Evolutionary conservation across 306 rosid genomes (phyloP), one percentile per base, ranked within the genome.

Genomic region (Pachyrhizus erosus): DNA sequence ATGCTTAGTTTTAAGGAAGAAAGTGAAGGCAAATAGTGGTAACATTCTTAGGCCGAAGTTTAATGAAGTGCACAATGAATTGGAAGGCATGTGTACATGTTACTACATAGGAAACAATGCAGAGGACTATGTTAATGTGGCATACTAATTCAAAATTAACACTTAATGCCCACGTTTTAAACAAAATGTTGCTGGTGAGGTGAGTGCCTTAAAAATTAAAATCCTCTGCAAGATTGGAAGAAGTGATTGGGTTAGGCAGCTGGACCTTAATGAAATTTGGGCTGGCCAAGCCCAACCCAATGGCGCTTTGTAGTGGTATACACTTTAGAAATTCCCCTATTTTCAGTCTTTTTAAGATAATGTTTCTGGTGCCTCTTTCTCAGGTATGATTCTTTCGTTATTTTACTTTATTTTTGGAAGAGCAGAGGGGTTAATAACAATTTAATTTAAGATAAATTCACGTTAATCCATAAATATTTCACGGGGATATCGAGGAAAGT

Each of bases 11-110:
- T 61, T 14, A 14, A 29, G 20, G 8, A 60, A 48, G 69, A 27
- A 81, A 81, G 65, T 33, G 61, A 77, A 31, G 79, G 61, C 52
- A 39, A 4, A 52, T 45, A 74, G 12, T 52, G 34, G 13, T 9
- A 73, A 82, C 13, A 62, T 29, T 62, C 70, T 7, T 2, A 14
- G 33, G 52, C 54, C 34, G 34, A 18, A 49, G n/a, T 29, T 76
- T 29, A 69, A 55, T 27, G 54, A 39, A 43, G 17, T 13, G 26
- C 66, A 14, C 39, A 14, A 34, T n/a, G 74, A 69, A 34, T n/a
- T 17, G 12, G 8, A 9, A 66, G 72, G 49, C 72, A 34, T 24
- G 66, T 58, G 66, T 24, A 23, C 62, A 27, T 34, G 20, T 6
- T 55, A 10, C 65, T 58, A 20, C 31, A 43, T 42, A 34, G 15